Evolutionary conservation across 495 filamentous ascomycete genomes (phyloP).

Genomic region (Annulohypoxylon nitens): DNA sequence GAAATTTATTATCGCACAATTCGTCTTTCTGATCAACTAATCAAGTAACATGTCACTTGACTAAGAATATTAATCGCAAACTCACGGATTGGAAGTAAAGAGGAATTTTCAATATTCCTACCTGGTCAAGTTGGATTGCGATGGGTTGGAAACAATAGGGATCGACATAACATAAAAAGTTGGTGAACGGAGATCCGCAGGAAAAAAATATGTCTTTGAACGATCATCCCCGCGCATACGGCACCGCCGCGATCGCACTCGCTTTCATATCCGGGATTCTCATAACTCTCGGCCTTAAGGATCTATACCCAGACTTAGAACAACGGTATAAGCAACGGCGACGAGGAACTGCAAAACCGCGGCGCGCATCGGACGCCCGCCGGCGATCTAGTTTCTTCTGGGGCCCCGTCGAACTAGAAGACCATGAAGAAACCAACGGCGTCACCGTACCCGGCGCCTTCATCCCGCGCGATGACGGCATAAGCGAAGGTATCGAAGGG

Average conservation of each 20-base stretch:
- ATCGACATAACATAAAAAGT: background rate
- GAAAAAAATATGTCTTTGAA: slow-evolving; percentile 65
- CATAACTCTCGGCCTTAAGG: slow-evolving; percentile 79
- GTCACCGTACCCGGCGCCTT: slow-evolving; percentile 14
- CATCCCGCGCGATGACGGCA: slow-evolving; percentile 42
- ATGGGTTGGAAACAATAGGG: slow-evolving; percentile 18
- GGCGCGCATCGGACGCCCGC: slow-evolving; percentile 27
- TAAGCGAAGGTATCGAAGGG: slow-evolving; percentile 83
- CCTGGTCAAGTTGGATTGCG: background rate
- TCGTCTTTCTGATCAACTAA: slow-evolving; percentile 8
- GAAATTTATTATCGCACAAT: background rate
- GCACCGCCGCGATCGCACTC: slow-evolving; percentile 69
- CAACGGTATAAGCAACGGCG: slow-evolving; percentile 65
- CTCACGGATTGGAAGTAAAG: background rate
- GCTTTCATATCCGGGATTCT: slow-evolving; percentile 82
- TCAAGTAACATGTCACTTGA: slow-evolving; percentile 28
- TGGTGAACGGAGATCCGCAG: background rate
- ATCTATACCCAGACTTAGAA: slow-evolving; percentile 78
- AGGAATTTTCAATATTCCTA: background rate
- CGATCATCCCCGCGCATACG: slow-evolving; percentile 68
- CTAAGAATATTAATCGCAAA: slow-evolving; percentile 24
- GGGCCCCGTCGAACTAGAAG: slow-evolving; percentile 65
- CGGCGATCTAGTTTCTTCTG: slow-evolving; percentile 54
- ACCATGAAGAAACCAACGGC: slow-evolving; percentile 58
- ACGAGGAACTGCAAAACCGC: slow-evolving; percentile 33